Evolutionary conservation across 495 filamentous ascomycete genomes (phyloP), one percentile per base, ranked within the genome.

Genomic region (Barbatosphaeria neglecta): DNA sequence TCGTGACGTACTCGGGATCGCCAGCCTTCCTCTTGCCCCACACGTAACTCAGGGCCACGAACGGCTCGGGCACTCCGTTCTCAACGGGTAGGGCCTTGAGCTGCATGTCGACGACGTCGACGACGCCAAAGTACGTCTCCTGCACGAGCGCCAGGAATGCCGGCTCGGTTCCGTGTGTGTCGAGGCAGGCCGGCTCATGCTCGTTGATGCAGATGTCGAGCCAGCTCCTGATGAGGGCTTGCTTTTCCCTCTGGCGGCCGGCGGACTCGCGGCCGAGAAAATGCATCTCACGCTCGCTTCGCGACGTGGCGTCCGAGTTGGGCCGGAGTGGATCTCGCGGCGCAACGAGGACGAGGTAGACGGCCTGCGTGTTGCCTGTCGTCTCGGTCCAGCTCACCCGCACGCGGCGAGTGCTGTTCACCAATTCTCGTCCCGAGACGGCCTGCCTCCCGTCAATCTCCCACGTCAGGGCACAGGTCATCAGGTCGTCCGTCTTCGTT

Each of bases 31-130:
- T 35, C 42, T 37, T 16, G 15, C 60, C 62, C 62, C 60, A 65
- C 3, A 59, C 53, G 46, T 65, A 65, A 37, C 62, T 65, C 10
- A 63, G 44, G 11, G 61, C 54, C 3, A 58, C 48, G 37, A 53
- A 62, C 11, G 35, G 50, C 38, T 51, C 53, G 16, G 23, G 27
- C 9, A 20, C 4, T 6, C 19, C 40, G 22, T 11, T n/a, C 38
- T 48, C n/a, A 28, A 22, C 8, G 1, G 28, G 19, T 19, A 47
- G 23, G 2, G 37, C 33, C 22, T 23, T 39, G 9, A 48, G 37
- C 19, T 22, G 27, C 20, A 18, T 3, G 24, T 41, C 39, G 3
- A 23, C 25, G 22, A 41, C 25, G 27, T 48, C 38, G 38, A 48
- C 43, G 37, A 48, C 46, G 39, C 40, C 38, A 35, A 48, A 41